Evolutionary conservation across 2,329 filamentous ascomycete genomes (phyloP), one percentile per base, ranked within the genome.

Genomic region (Cordyceps militaris): DNA sequence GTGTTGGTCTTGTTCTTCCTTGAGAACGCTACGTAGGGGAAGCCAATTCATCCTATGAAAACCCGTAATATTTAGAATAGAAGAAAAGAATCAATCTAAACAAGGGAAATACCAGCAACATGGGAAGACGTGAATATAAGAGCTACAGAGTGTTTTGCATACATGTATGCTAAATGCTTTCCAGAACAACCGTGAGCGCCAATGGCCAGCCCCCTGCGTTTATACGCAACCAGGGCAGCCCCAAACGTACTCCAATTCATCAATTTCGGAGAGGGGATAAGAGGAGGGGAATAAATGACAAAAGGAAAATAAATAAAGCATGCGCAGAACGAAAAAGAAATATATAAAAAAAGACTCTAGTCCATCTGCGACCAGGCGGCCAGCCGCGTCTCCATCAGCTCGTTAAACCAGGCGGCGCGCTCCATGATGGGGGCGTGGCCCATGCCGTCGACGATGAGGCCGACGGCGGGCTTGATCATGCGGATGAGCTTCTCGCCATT

Each of bases 1-100:
- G 94, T 1, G 85, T 99, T 60, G 94, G 94, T 40, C 83, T 96
- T 67, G 90, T 96, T 24, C 91, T 96, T 85, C 76, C 78, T 49
- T 78, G 69, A 63, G 23, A n/a, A 53, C 28, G 28, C 28, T 5
- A 5, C 28, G 28, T 32, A 16, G 34, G 16, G 34, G 13, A 42
- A 14, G 26, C 24, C n/a, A 34, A 13, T 19, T 46, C 4, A 50
- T 10, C 26, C 9, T 26, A n/a, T n/a, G n/a, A 3, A 10, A 19
- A 36, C 16, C 9, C 19, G 28, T 34, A 11, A 40, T 40, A 44
- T 23, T 26, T 30, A 34, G n/a, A 56, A 14, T 7, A 40, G 24
- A 48, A 19, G 13, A 6, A n/a, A 21, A 23, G 34, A 10, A 6
- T n/a, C 48, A 8, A 28, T 26, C n/a, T 14, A 46, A 24, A 34